Base-by-base conservation (phyloP, 2,329 filamentous ascomycete genomes). In the Aureobasidium subglaciale region DNA sequence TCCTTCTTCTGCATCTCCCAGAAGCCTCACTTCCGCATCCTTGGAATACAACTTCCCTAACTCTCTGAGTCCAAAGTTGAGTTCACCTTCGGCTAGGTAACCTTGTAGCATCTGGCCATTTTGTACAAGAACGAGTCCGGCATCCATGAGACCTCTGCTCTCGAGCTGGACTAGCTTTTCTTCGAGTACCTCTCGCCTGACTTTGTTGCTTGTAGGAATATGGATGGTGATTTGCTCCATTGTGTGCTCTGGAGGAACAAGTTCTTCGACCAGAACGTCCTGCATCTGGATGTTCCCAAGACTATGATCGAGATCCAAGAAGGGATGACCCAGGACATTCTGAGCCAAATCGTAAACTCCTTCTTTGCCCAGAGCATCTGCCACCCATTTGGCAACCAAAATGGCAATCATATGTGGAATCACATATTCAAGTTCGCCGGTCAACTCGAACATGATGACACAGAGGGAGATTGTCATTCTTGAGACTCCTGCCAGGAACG, bases 371-470 rank as follows among this genome's bases (percentile, higher is more conserved):
- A 83, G 70, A 3, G 72, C 70, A 63, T 83, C 80, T 1, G 80
- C 79, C 5, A 77, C 73, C 78, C 78, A 83, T 65, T 83, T 83
- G 0, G 79, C 78, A 0, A 80, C 74, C 5, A 83, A 70, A 56
- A 83, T 83, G 6, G 80, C 79, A 20, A 81, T 73, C 78, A 82
- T 83, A 59, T 80, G 76, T 10, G 80, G 78, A 1, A 81, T 69
- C 9, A 79, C 74, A 64, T 81, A 82, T 58, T 79, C 75, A 7
- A 82, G 72, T 61, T 82, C 78, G 35, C 80, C 80, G 0, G 80
- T 83, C 7, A 83, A 71, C 63, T 81, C 79, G 64, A 83, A 82
- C 79, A 83, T 82, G 65, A 83, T 81, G 35, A 83, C 80, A 8
- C 76, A 75, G 6, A 83, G 70, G 2, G 75, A 78, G 9, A 82